Evolutionary conservation across 208 protist species (phyloP).

Genomic region (Trypanosoma theileri): DNA sequence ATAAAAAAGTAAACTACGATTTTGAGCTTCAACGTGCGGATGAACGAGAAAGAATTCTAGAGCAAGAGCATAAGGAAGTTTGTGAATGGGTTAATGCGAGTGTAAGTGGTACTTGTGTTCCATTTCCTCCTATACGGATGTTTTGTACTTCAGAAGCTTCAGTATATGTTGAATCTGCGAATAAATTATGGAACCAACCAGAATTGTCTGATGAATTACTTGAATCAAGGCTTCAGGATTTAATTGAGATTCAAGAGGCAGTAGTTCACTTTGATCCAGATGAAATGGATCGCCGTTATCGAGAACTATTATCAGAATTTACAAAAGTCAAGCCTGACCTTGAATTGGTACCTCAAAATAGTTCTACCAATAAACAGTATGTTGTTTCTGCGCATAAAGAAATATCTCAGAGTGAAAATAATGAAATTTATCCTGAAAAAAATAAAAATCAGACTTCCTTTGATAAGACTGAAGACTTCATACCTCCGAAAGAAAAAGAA

Average conservation of each 20-base stretch:
- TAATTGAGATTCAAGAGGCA: constrained; percentile 12
- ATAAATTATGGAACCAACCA: constrained; percentile 1
- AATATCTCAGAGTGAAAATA: background rate
- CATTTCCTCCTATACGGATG: constrained; percentile 26
- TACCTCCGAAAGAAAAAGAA: too few relatives aligned
- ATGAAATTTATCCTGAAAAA: background rate
- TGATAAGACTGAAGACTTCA: background rate
- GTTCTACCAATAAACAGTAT: background rate
- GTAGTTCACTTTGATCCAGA: constrained; percentile 25
- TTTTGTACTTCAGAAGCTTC: constrained; percentile 7
- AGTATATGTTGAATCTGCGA: background rate
- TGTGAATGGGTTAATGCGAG: constrained; percentile 30
- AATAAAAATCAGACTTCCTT: background rate
- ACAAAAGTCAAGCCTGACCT: constrained; percentile 18
- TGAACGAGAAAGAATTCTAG: constrained; percentile 7
- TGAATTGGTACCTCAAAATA: constrained; percentile 2
- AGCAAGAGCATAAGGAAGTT: constrained; percentile 26
- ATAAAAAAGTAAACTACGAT: constrained; percentile 25
- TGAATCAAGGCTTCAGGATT: constrained; percentile 14
- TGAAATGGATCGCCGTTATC: constrained; percentile 30
- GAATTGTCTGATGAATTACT: constrained; percentile 13
- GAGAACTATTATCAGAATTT: constrained; percentile 24
- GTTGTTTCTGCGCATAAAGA: background rate
- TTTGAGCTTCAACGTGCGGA: constrained; percentile 29
- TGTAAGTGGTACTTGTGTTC: constrained; percentile 12